Evolutionary conservation across 2,329 filamentous ascomycete species (phyloP).

Genomic region (Malbranchea zuffiana): DNA sequence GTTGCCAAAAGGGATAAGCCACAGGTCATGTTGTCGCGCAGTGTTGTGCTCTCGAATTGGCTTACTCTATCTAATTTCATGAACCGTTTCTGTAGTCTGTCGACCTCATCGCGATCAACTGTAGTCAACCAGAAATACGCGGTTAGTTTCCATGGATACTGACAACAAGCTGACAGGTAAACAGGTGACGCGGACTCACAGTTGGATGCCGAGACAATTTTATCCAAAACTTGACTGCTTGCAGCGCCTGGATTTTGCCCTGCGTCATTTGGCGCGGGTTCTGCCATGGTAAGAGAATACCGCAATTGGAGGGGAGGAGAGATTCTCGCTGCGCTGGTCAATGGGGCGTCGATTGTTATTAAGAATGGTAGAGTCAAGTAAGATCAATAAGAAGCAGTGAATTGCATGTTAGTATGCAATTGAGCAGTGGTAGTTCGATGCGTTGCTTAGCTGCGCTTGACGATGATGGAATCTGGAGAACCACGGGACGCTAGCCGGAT

Average conservation of each 20-base stretch:
- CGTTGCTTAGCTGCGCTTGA: too few relatives aligned
- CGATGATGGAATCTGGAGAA: too few relatives aligned
- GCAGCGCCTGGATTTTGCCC: constrained; percentile 34
- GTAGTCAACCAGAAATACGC: constrained; percentile 15
- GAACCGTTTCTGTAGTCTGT: constrained; percentile 88
- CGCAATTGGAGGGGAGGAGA: too few relatives aligned
- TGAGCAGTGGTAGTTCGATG: too few relatives aligned
- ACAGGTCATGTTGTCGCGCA: background rate
- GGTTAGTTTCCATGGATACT: constrained; percentile 1
- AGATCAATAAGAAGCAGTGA: too few relatives aligned
- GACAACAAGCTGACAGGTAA: background rate
- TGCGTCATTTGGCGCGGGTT: constrained; percentile 5
- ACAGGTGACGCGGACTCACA: constrained; percentile 47
- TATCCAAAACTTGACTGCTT: constrained; percentile 67
- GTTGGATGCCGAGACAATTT: constrained; percentile 92
- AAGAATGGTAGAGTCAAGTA: too few relatives aligned
- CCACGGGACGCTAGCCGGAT: constrained; percentile 9
- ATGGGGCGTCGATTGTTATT: too few relatives aligned
- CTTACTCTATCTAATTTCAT: constrained; percentile 96
- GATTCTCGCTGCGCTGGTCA: too few relatives aligned
- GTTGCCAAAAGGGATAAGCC: background rate
- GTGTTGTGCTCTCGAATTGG: too few relatives aligned
- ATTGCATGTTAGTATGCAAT: too few relatives aligned
- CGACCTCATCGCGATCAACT: constrained; percentile 97
- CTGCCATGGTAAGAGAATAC: constrained; percentile 3